phyloP scores from a whole-genome alignment of 2,329 filamentous ascomycete species.

The Spiromastix sp. region DNA sequence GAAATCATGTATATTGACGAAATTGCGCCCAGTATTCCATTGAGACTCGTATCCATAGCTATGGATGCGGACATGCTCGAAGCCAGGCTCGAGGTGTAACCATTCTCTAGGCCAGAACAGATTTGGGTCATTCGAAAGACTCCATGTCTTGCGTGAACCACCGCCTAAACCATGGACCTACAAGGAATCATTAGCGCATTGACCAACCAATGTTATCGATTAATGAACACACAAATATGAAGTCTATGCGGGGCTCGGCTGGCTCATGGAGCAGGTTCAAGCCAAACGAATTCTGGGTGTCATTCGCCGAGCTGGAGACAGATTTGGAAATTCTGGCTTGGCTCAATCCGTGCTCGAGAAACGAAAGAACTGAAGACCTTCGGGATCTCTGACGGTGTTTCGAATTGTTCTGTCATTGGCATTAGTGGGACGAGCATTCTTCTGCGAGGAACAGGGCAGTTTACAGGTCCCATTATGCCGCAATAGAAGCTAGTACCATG shows the following conservation, averaged over 20 bases:
- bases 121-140: conserved; percentile 13
- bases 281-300: conserved; percentile 5
- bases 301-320: not conserved
- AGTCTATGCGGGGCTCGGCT: conserved; percentile 11
- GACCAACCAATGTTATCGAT: not conserved
- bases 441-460: too few relatives aligned
- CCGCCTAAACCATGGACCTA: conserved; percentile 30
- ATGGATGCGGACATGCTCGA: conserved; percentile 22
- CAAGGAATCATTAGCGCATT: not conserved
- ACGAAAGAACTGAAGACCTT: too few relatives aligned
- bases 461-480: too few relatives aligned
- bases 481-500: too few relatives aligned
- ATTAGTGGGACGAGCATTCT: too few relatives aligned
- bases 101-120: conserved; percentile 26
- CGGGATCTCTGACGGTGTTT: too few relatives aligned
- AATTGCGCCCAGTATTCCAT: not conserved
- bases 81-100: conserved; percentile 22
- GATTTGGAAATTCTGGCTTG: not conserved
- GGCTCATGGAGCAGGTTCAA: conserved; percentile 8
- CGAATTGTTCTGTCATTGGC: too few relatives aligned
- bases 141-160: conserved; percentile 27
- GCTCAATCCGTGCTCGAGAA: not conserved
- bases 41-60: conserved; percentile 27
- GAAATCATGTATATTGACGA: not conserved
- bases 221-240: conserved; percentile 25